Base-by-base conservation (phyloP, 2,329 filamentous ascomycete genomes). In the Fusarium foetens region DNA sequence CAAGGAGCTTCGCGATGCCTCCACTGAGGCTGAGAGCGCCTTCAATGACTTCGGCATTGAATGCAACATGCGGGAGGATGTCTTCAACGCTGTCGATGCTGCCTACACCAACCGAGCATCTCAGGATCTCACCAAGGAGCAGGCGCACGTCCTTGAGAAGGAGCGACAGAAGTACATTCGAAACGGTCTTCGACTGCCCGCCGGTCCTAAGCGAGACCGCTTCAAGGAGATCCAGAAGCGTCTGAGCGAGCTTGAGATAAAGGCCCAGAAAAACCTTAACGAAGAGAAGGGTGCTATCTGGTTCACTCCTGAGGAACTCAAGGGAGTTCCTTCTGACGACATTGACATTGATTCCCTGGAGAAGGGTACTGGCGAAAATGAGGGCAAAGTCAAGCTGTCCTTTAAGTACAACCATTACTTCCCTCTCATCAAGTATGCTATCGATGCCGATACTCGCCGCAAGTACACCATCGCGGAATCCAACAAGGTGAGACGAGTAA, bases 141-240 rank as follows among this genome's bases (percentile, higher is more conserved):
- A 89, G 63, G 82, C 90, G 73, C 88, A 91, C n/a, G 81, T 95
- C 71, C 84, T 96, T 35, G 91, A 94, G 82, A 94, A 93, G 83
- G 91, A 94, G 77, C 88, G 92, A 76, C 93, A 94, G 82, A 88
- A 86, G 70, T 95, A 93, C 81, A 91, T 95, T 76, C 87, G 89
- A 59, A 94, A 94, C 80, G 93, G 93, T 19, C 83, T 96, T 51
- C 90, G 90, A 7, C 84, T 96, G 54, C 90, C 92, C 3, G 88
- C 89, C 29, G 93, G 92, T 3, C 84, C 87, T 8, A 85, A 94
- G 83, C 84, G 93, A 69, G 93, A 94, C 75, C 89, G 93, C 48
- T 95, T 95, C 87, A 95, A 94, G 85, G 92, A 92, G 81, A 94
- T 95, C 83, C 93, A 94, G 87, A 93, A 94, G 86, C 85, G 92